These are phyloP conservation scores for Calcarisporium arbuscula DNA, from an alignment of 2,329 filamentous ascomycete species.

Conservation along the genomic window DNA sequence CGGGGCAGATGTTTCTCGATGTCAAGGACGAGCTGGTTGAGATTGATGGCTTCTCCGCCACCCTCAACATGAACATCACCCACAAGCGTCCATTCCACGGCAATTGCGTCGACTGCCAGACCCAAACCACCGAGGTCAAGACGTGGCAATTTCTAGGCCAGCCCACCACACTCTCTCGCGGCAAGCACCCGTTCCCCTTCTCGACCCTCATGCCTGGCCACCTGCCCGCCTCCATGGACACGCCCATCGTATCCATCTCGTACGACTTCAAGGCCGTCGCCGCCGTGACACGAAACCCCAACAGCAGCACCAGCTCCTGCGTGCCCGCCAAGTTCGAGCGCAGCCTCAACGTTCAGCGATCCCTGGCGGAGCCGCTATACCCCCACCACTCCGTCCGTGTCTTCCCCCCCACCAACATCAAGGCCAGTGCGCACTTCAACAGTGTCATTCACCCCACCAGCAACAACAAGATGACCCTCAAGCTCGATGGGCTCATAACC, in stretches of 20 bases:
- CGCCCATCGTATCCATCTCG: slow-evolving; percentile 63
- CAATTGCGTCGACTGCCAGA: slow-evolving; percentile 72
- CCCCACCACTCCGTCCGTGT: slow-evolving; percentile 89
- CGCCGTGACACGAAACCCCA: slow-evolving; percentile 50
- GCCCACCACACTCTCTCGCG: slow-evolving; percentile 43
- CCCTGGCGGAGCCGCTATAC: slow-evolving; percentile 64
- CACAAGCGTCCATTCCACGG: slow-evolving; percentile 77
- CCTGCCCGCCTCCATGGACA: slow-evolving; percentile 77
- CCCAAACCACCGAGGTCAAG: slow-evolving; percentile 66
- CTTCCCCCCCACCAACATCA: slow-evolving; percentile 93
- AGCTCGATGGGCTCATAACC: slow-evolving; percentile 78
- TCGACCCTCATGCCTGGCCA: slow-evolving; percentile 80
- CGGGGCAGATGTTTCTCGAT: slow-evolving; percentile 70
- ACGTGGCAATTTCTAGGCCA: slow-evolving; percentile 70
- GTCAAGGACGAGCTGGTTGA: slow-evolving; percentile 62
- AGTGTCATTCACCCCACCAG: slow-evolving; percentile 82
- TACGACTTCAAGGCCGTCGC: slow-evolving; percentile 72
- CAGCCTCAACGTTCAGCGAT: slow-evolving; percentile 69
- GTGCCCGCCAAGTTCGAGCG: slow-evolving; percentile 55
- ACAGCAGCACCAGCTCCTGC: slow-evolving; percentile 30
- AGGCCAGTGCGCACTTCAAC: slow-evolving; percentile 74
- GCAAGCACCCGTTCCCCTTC: slow-evolving; percentile 76
- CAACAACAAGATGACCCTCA: slow-evolving; percentile 71
- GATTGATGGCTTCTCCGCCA: slow-evolving; percentile 67
- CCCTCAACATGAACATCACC: slow-evolving; percentile 60